phyloP scores from a whole-genome alignment of 495 filamentous ascomycete genomes.

The Neohortaea acidophila region DNA sequence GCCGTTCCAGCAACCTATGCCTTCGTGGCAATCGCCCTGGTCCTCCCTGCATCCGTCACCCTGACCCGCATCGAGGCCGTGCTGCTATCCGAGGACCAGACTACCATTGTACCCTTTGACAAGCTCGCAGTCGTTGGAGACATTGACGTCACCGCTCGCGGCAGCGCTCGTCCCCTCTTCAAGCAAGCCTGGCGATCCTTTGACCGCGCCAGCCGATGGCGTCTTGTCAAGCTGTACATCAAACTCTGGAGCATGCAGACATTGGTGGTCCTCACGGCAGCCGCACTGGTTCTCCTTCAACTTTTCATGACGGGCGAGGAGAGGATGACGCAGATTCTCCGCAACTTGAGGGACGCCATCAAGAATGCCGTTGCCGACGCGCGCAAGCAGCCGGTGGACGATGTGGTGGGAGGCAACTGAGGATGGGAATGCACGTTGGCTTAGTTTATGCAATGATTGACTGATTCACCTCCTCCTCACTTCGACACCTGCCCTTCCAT shows the following conservation, averaged over 20 bases:
- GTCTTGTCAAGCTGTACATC: constrained; percentile 50
- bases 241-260: constrained; percentile 46
- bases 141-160: constrained; percentile 22
- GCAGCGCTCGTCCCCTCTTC: constrained; percentile 51
- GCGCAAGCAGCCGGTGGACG: no score
- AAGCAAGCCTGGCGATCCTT: constrained; percentile 59
- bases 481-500: no score
- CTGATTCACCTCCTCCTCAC: no score
- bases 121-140: constrained; percentile 45
- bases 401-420: no score
- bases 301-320: constrained; percentile 16
- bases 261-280: constrained; percentile 28
- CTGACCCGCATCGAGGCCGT: constrained; percentile 57
- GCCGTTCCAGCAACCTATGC: constrained; percentile 26
- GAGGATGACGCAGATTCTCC: no score
- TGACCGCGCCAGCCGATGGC: constrained; percentile 44
- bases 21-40: constrained; percentile 33
- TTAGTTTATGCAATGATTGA: no score
- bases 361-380: no score
- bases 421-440: no score
- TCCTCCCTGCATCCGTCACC: constrained; percentile 47
- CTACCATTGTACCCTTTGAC: constrained; percentile 66
- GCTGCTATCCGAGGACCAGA: constrained; percentile 50
- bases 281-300: constrained; percentile 6
- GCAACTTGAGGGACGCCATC: no score